These are phyloP conservation scores for Aspergillus biplanus DNA, from an alignment of 495 filamentous ascomycete genomes.

Conservation along the genomic window DNA sequence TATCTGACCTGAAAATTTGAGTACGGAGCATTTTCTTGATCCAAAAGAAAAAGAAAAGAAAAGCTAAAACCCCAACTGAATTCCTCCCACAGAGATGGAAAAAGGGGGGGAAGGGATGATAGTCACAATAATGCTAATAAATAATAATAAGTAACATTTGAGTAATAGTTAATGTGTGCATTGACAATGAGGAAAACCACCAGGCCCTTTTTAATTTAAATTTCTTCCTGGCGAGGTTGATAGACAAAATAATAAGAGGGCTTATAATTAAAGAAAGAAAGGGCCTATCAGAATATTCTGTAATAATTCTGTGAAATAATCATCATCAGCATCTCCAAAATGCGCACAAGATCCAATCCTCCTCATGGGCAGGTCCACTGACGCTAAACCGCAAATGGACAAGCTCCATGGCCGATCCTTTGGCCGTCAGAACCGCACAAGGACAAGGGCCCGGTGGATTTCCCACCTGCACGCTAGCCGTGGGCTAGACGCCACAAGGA, in stretches of 20 bases:
- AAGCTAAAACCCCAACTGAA: too few relatives aligned
- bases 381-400: conserved; percentile 3
- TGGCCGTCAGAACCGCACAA: conserved; percentile 27
- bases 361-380: conserved; percentile 5
- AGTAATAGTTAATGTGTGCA: too few relatives aligned
- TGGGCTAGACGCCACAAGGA: conserved; percentile 34
- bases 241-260: background rate
- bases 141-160: too few relatives aligned
- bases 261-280: background rate
- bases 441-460: conserved; percentile 27
- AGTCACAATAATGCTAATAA: too few relatives aligned
- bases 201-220: too few relatives aligned
- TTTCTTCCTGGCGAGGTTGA: background rate
- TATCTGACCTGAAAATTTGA: too few relatives aligned
- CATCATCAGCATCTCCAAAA: background rate
- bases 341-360: conserved; percentile 13
- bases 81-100: too few relatives aligned
- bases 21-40: too few relatives aligned
- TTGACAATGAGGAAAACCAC: too few relatives aligned
- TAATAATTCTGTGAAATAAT: background rate
- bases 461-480: conserved; percentile 29
- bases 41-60: too few relatives aligned
- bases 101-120: too few relatives aligned
- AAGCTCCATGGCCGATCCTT: conserved; percentile 22
- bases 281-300: conserved; percentile 2